Evolutionary conservation across 306 rosid genomes (phyloP).

Genomic region (Trifolium pratense): DNA sequence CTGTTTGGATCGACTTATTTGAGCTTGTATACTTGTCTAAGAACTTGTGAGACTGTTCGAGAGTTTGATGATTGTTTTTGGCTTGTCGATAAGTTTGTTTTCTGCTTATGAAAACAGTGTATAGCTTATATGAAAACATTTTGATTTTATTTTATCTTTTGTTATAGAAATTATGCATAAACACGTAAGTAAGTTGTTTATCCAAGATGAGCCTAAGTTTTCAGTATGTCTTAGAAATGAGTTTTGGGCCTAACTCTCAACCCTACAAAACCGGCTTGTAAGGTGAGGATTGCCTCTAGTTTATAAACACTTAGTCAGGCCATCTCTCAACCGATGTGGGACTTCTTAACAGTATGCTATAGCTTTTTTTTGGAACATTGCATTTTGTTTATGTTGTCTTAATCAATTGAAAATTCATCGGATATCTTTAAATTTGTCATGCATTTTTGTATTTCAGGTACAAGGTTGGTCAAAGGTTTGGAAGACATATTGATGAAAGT

Average conservation of each 20-base stretch:
- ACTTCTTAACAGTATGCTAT: slow-evolving; percentile 9
- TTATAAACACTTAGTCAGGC: too few species aligned
- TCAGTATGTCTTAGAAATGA: too few species aligned
- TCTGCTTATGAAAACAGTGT: neutral
- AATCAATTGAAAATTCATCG: neutral
- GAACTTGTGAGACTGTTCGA: neutral
- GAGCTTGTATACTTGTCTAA: neutral
- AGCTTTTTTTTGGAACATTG: neutral
- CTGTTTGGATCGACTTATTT: neutral
- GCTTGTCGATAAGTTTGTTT: neutral
- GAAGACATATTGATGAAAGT: slow-evolving; percentile 93
- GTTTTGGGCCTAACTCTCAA: too few species aligned
- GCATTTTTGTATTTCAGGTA: slow-evolving; percentile 56
- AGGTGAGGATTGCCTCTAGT: too few species aligned
- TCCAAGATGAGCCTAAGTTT: neutral
- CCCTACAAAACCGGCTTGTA: too few species aligned
- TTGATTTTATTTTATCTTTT: neutral
- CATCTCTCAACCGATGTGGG: too few species aligned
- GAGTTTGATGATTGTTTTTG: neutral
- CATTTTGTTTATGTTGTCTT: slow-evolving; percentile 14
- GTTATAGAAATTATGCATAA: neutral
- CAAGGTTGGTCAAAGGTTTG: slow-evolving; percentile 86
- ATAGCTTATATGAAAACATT: neutral
- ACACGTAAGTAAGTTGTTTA: neutral
- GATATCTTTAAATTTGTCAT: slow-evolving; percentile 18